Base-by-base conservation (phyloP, 2,329 filamentous ascomycete species). In the Pseudogymnoascus sp. region DNA sequence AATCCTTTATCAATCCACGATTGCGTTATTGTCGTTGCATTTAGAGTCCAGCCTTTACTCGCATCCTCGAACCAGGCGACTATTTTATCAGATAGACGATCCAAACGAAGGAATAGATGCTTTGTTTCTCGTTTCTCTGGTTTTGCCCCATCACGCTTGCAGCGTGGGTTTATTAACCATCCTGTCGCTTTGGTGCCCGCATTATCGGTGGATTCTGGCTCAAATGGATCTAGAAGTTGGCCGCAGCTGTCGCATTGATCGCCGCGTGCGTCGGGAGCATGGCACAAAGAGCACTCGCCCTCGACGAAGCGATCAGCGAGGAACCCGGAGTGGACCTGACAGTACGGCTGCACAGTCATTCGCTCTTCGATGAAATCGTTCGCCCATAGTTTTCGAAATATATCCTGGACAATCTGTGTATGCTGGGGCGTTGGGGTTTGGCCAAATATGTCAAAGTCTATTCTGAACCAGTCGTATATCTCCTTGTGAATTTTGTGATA, bases 1-100 rank as follows among this genome's bases (percentile, higher is more conserved):
- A 96, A 79, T 4, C 92, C 92, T 78, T 92, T 87, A 65, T 87
- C 84, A 66, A 93, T 78, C 80, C 80, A 82, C 4, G 75, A 76
- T 61, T 79, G 73, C 14, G 80, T 82, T 66, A 82, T 82, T 63
- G 78, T 77, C 64, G 78, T 74, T 16, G 79, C 78, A 67, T 82
- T 82, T 53, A 76, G 75, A 37, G 76, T 78, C 80, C 80, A 82
- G 38, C 72, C 75, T 50, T 79, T 79, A 63, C 80, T 26, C 26
- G 24, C 8, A 14, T 53, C 22, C 26, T 74, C 43, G 61, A 76
- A 76, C 78, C 79, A 82, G 46, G 76, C 71, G 61, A 77, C 76
- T 19, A 79, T 77, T 60, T 73, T 64, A 0, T 77, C 74, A 66
- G 81, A 78, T 53, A 82, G 72, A 70, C 81, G 81, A 68, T 82